Base-by-base conservation (phyloP, 2,329 filamentous ascomycete genomes). In the Sporothrix schenckii region DNA sequence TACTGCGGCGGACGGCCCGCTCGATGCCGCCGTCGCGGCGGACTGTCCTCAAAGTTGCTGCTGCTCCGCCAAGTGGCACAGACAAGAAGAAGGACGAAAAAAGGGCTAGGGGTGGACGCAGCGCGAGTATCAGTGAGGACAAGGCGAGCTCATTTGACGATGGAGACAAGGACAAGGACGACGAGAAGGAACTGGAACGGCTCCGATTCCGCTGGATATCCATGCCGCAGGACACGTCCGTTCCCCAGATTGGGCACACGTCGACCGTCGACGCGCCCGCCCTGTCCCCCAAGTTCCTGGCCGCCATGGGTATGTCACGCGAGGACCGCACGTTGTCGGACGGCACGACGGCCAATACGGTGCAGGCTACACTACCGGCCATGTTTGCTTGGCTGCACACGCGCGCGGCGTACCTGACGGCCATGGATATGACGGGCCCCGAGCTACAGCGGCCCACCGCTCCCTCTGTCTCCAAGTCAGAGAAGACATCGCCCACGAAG, bases 381-480 rank as follows among this genome's bases (percentile, higher is more conserved):
- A 74, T 75, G 73, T n/a, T 75, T 11, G 73, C 71, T n/a, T 75
- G 74, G 74, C 72, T 75, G 68, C 74, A 75, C 69, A 67, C 72
- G n/a, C 69, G 71, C 49, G 69, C 74, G 0, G 71, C 74, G 2
- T 74, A 73, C 39, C 71, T 75, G 30, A 66, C 70, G 10, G 68
- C 56, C 13, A 24, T 74, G 34, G 73, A 72, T 34, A 50, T 74
- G 16, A 70, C 72, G n/a, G 71, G 66, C 14, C 60, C 70, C 27
- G 72, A 74, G 65, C 52, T 74, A 21, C 71, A 74, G 67, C 70
- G 70, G 39, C n/a, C 58, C 39, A 9, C 58, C 1, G 58, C 58
- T 5, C 39, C 58, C 5, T 63, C 58, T 5, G 58, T 63, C 9
- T 7, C 34, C 13, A 63, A 63, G 58, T 4, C 39, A 1, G 58